Base-by-base conservation (phyloP, 2,329 filamentous ascomycete species). In the Ceratocystis papillata region DNA sequence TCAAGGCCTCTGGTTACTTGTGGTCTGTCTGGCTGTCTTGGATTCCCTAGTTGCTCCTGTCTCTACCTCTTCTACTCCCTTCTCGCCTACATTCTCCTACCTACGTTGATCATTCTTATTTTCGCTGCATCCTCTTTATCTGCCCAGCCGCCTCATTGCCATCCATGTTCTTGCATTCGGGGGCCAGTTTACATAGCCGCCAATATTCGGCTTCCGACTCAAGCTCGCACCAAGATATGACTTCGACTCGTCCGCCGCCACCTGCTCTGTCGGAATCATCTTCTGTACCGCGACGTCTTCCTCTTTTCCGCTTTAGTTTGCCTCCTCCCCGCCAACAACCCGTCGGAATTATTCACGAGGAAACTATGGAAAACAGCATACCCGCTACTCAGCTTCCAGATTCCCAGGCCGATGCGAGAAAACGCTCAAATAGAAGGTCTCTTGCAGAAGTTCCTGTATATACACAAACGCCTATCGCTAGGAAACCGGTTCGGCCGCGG, bases 151-250 rank as follows among this genome's bases (percentile, higher is more conserved):
- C 55, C 30, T 55, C 33, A 63, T 48, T 66, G 65, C 62, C 69
- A 85, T 85, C 62, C 69, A 85, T 85, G 83, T 83, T 85, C 71
- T 75, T 85, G 44, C 83, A 85, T 71, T 77, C 81, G 20, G 82
- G 81, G 59, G 82, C 82, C 62, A 80, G 81, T 73, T 76, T 85
- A 22, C 82, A 85, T 71, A 82, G 82, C 72, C 82, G 84, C 71
- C 81, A 84, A 72, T 84, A 81, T 70, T 17, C 46, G 41, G 37
- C 57, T 46, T 25, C 65, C 20, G 33, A 67, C 20, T 57, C 50
- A 25, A 22, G 28, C 20, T 41, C 50, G 8, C 37, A 33, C 7
- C 41, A 50, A 6, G 50, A 45, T 20, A 59, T 64, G 44, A 45
- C 30, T 46, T 50, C 57, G 5, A 17, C 63, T 12, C 59, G 46